Evolutionary conservation across 331 rosid genomes (phyloP), one percentile per base, ranked within the genome.

Genomic region (Telfairia occidentalis): DNA sequence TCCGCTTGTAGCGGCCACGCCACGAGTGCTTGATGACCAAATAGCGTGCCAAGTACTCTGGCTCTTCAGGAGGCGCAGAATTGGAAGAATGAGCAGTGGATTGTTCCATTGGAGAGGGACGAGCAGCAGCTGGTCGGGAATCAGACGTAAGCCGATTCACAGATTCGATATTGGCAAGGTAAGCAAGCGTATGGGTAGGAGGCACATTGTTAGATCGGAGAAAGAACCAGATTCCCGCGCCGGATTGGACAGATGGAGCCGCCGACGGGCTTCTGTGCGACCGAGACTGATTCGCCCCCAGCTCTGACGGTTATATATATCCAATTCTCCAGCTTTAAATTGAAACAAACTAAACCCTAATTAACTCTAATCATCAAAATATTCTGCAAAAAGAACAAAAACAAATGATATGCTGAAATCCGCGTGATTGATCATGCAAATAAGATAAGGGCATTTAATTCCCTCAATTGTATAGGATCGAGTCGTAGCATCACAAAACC

Each of bases 251-350:
- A 74, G 84, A 60, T 59, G 78, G 75, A 77, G 83, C 86, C 88
- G 89, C 87, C 80, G 87, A 82, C 82, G 88, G 92, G 82, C 88
- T 83, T 81, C 90, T 78, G 85, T 76, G 88, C 85, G 85, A 81
- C 90, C 92, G 95, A 76, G 99, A 95, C 89, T 95, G 96, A 92
- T 90, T 90, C 85, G 97, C 99, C 96, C 99, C 99, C 99, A 95
- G 97, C 75, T 86, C 99, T 87, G 46, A 85, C 85, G 79, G 87
- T 88, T 55, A 65, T 34, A 65, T 34, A 73, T 64, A 49, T 40
- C 49, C 78, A 65, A 75, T 76, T 74, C 84, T 65, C 85, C 82
- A 80, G 60, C 77, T 64, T 70, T 13, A 21, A 79, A 23, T 75
- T 18, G 55, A 71, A 71, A 83, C 81, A 80, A 72, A 74, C 81